These are phyloP conservation scores for Protomyces gravidus DNA, from an alignment of 1,139 yeast species.

Conservation along the genomic window DNA sequence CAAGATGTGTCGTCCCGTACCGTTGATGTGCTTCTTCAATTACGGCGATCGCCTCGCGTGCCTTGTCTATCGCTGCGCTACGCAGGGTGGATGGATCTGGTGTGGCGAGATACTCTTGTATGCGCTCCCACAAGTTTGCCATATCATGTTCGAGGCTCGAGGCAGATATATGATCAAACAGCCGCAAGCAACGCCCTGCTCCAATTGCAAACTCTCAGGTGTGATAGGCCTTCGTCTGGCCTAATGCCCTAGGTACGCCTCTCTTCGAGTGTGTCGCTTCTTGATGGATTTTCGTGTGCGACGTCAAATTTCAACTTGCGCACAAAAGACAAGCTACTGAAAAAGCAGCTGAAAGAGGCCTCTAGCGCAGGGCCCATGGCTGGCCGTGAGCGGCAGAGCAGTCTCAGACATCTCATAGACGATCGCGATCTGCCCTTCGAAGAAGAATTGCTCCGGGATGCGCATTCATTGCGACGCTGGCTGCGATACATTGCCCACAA, in stretches of 20 bases:
- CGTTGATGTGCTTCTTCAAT: constrained; percentile 9
- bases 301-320: no score
- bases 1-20: constrained; percentile 51
- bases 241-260: no score
- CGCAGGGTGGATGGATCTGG: constrained; percentile 6
- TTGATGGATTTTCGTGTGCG: no score
- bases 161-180: no score
- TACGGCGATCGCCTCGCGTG: constrained; percentile 14
- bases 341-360: neutral
- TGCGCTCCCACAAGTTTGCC: neutral
- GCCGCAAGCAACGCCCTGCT: neutral
- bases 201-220: no score
- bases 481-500: constrained; percentile 49
- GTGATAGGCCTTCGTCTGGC: no score
- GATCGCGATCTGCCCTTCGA: constrained; percentile 48
- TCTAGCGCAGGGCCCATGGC: neutral
- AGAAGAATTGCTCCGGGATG: constrained; percentile 47
- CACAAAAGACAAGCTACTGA: no score
- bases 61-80: neutral
- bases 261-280: no score
- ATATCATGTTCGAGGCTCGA: no score
- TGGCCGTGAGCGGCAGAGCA: neutral
- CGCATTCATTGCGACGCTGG: constrained; percentile 52
- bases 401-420: constrained; percentile 1
- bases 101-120: neutral